These are phyloP conservation scores for Tolypocladium endophyticum DNA, from an alignment of 2,329 filamentous ascomycete species.

Conservation along the genomic window DNA sequence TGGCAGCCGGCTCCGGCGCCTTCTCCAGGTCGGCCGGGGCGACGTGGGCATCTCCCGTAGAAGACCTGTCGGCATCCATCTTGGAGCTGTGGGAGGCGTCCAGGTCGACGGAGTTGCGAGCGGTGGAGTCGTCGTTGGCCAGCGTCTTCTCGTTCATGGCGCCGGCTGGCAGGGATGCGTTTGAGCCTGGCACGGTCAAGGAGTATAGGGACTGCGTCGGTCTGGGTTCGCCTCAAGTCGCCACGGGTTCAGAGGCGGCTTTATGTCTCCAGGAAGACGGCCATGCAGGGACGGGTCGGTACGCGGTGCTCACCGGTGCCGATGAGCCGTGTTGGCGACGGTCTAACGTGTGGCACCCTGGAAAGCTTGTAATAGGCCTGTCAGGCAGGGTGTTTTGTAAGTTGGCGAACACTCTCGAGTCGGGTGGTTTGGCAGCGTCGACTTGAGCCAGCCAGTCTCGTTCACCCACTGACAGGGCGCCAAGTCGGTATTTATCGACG, in stretches of 20 bases:
- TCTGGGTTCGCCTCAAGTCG: neutral
- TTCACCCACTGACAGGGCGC: neutral
- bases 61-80: neutral
- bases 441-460: neutral
- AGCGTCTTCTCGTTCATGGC: neutral
- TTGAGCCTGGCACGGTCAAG: neutral
- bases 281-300: neutral
- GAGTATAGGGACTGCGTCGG: neutral
- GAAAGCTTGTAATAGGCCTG: neutral
- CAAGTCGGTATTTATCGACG: neutral
- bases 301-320: neutral
- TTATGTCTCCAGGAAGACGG: neutral
- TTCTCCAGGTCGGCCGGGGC: neutral
- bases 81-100: neutral
- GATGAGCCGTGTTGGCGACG: neutral
- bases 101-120: neutral
- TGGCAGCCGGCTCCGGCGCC: neutral
- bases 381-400: neutral
- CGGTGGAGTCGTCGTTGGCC: neutral
- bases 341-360: neutral
- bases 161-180: neutral
- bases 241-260: neutral
- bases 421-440: neutral
- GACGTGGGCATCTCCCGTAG: neutral
- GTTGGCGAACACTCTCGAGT: neutral